Evolutionary conservation across 805 yeast species (phyloP).

Genomic region (Metschnikowia similis): DNA sequence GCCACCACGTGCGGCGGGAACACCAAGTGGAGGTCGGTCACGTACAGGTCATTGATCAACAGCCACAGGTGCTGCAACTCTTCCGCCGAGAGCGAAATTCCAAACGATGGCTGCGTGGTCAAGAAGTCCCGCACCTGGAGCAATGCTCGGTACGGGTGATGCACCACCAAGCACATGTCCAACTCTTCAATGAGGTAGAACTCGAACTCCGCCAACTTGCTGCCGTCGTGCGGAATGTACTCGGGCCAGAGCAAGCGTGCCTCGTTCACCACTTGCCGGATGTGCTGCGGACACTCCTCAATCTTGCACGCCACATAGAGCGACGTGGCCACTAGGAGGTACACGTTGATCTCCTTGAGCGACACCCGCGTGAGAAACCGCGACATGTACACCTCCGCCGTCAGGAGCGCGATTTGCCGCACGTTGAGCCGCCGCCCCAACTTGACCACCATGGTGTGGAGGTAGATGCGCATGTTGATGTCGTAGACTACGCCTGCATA

Average conservation of each 20-base stretch:
- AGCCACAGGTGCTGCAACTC: slow-evolving; percentile 90
- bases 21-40: slow-evolving; percentile 78
- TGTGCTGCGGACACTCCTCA: slow-evolving; percentile 94
- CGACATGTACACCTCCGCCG: slow-evolving; percentile 83
- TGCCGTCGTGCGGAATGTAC: slow-evolving; percentile 83
- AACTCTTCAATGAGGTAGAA: slow-evolving; percentile 89
- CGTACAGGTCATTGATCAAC: slow-evolving; percentile 80
- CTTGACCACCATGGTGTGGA: slow-evolving; percentile 70
- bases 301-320: slow-evolving; percentile 88
- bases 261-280: slow-evolving; percentile 75
- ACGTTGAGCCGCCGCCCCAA: slow-evolving; percentile 74
- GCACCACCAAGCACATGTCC: slow-evolving; percentile 63
- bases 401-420: slow-evolving; percentile 79
- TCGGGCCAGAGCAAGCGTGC: slow-evolving; percentile 94
- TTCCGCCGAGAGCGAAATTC: slow-evolving; percentile 44
- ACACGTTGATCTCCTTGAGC: slow-evolving; percentile 76
- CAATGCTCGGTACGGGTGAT: slow-evolving; percentile 70
- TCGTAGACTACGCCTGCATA: slow-evolving; percentile 48
- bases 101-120: slow-evolving; percentile 28
- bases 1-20: slow-evolving; percentile 91
- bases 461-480: slow-evolving; percentile 65
- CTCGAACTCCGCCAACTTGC: slow-evolving; percentile 92
- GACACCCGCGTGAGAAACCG: slow-evolving; percentile 72
- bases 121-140: slow-evolving; percentile 47
- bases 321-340: slow-evolving; percentile 76